Conservation (phyloP, 2,329 filamentous ascomycete species). For the Diaporthe sp. region DNA sequence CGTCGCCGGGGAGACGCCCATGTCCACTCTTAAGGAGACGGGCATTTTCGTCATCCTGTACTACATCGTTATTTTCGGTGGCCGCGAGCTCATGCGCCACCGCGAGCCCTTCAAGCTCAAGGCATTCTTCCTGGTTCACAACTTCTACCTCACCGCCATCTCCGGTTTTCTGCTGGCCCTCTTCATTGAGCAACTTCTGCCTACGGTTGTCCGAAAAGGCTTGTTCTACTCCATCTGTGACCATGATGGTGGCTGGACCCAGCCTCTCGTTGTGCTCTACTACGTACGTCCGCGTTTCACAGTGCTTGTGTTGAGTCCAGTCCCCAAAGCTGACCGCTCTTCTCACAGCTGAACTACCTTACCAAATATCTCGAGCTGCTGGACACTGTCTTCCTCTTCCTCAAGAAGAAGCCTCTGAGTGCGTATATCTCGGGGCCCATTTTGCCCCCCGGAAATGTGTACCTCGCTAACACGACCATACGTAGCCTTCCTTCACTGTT, state of each 20-base stretch:
- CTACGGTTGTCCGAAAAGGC: slow-evolving; percentile 82
- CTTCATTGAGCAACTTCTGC: slow-evolving; percentile 91
- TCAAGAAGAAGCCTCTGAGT: slow-evolving; percentile 99
- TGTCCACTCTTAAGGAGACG: slow-evolving; percentile 90
- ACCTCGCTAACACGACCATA: slow-evolving; percentile 43
- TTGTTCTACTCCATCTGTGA: slow-evolving; percentile 92
- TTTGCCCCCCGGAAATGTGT: not conserved
- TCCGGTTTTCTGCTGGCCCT: slow-evolving; percentile 83
- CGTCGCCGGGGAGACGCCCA: slow-evolving; percentile 81
- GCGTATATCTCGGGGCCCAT: slow-evolving; percentile 44
- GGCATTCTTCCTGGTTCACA: slow-evolving; percentile 93
- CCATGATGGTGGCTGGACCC: slow-evolving; percentile 87
- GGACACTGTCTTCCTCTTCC: slow-evolving; percentile 95
- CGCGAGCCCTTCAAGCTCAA: slow-evolving; percentile 88
- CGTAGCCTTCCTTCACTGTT: slow-evolving; percentile 93
- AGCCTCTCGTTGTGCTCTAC: slow-evolving; percentile 92
- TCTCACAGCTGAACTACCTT: slow-evolving; percentile 87
- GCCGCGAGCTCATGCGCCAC: slow-evolving; percentile 91
- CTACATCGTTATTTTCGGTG: slow-evolving; percentile 94
- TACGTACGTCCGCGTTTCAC: slow-evolving; percentile 74
- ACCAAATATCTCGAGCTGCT: slow-evolving; percentile 97
- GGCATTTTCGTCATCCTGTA: slow-evolving; percentile 85
- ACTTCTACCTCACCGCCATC: slow-evolving; percentile 91
- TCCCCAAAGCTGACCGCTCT: slow-evolving; percentile 48
- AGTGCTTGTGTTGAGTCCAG: not conserved